Base-by-base conservation (phyloP, 805 yeast genomes). In the Kodamaea leandrae region DNA sequence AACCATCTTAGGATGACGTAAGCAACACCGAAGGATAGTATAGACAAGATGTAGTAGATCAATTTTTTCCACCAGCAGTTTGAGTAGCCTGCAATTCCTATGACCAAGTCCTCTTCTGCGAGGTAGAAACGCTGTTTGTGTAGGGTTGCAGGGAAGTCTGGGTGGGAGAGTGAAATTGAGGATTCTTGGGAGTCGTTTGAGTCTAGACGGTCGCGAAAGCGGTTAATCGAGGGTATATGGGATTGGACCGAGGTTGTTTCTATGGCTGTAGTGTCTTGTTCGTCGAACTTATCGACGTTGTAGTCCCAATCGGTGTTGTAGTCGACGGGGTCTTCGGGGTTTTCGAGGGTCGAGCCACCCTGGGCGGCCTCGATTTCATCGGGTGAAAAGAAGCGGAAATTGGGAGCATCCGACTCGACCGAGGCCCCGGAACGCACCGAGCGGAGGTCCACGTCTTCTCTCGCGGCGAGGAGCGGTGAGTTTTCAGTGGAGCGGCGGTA, bases 61-160 rank as follows among this genome's bases (percentile, higher is more conserved):
- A 65, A 28, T 4, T 63, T 53, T 46, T 80, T 77, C 49, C 71
- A 40, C 36, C 55, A 55, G 9, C 82, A 76, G 12, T 81, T 77
- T 40, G 62, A 62, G 60, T 86, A 93, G 4, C 98, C 98, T 0
- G 97, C 99, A 47, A 93, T 85, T 46, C 96, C 96, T 45, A 93
- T 77, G 9, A 91, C 91, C 54, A 93, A 68, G 66, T 93, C 99
- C 58, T 93, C 99, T 60, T 93, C 98, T 0, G 96, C 90, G 46
- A 93, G 77, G 60, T 91, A 93, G 60, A 86, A 88, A 43, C 96
- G 73, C 63, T 93, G 99, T 49, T 72, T 74, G 41, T 66, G 67
- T 37, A 72, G 61, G 9, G 49, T 61, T 0, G 85, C 73, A 2
- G 61, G 60, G 33, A 41, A 57, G 17, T 50, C 44, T 19, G 27